A percentile compares a stretch with the other conserved stretches of the same genome.
Conservation (phyloP, 495 filamentous ascomycete species). For the Penicillium paxilli region DNA sequence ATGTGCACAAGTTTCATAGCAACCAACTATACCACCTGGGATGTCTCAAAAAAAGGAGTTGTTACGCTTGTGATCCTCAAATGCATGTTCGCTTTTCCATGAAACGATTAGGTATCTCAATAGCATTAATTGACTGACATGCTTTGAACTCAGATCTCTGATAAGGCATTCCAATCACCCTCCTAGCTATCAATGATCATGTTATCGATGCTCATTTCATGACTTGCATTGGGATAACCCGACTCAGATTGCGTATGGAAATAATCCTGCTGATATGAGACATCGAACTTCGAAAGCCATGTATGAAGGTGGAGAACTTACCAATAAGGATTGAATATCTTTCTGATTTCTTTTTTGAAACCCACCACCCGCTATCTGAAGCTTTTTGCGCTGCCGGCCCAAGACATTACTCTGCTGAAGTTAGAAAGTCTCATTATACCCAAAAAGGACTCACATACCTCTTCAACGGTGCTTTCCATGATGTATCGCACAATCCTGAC, state of each 20-base stretch:
- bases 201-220: neutral
- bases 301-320: neutral
- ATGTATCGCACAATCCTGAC: slow-evolving; percentile 6
- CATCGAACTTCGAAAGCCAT: neutral
- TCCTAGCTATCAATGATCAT: no score
- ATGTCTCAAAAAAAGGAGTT: no score
- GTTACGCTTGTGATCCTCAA: no score
- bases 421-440: neutral
- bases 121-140: no score
- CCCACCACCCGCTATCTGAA: neutral
- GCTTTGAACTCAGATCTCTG: no score
- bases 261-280: neutral
- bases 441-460: neutral
- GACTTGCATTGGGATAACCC: neutral
- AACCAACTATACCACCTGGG: no score
- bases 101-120: no score
- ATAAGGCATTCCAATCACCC: no score
- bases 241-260: neutral
- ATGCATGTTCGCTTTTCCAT: no score
- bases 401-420: neutral
- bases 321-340: neutral
- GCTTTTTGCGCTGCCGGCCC: neutral
- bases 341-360: neutral
- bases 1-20: no score
- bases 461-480: slow-evolving; percentile 1